phyloP scores from a whole-genome alignment of 176 grass and related monocot species.

The Ensete glaucum region DNA sequence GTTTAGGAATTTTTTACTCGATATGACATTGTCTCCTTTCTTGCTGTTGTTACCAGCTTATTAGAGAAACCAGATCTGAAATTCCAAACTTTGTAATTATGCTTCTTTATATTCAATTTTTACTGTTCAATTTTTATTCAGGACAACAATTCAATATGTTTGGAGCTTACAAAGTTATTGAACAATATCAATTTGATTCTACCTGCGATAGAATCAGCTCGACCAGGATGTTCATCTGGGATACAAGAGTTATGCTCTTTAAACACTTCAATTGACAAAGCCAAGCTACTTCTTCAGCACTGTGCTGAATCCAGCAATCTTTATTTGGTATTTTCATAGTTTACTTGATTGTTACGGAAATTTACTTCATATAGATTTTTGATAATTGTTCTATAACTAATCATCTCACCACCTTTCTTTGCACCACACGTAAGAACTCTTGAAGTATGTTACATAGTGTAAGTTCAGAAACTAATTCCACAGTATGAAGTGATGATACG shows the following conservation, averaged over 20 bases:
- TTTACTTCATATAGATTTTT: neutral
- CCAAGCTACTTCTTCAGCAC: conserved; percentile 52
- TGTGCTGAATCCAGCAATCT: conserved; percentile 78
- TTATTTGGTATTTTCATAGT: conserved; percentile 63
- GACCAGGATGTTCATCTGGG: conserved; percentile 62
- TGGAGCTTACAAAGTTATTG: conserved; percentile 53
- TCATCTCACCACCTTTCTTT: conserved; percentile 2
- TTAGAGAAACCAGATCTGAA: neutral
- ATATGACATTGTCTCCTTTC: neutral
- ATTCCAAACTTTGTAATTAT: neutral
- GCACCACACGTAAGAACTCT: neutral
- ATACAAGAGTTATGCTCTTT: conserved; percentile 86
- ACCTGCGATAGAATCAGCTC: conserved; percentile 77
- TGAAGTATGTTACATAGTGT: no score
- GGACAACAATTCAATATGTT: conserved; percentile 63
- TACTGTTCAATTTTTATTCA: conserved; percentile 23
- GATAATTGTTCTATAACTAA: conserved; percentile 1
- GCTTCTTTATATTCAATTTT: neutral
- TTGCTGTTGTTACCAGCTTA: neutral
- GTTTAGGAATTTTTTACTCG: neutral
- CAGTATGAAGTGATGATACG: neutral
- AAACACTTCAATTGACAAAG: conserved; percentile 75
- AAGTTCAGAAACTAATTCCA: no score
- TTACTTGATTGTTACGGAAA: neutral
- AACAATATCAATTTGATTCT: conserved; percentile 63